Percentiles rank a stretch among this genome's conserved stretches.
Evolutionary conservation across 73 alveolate genomes (phyloP).

Genomic region (Paramecium sonneborni): DNA sequence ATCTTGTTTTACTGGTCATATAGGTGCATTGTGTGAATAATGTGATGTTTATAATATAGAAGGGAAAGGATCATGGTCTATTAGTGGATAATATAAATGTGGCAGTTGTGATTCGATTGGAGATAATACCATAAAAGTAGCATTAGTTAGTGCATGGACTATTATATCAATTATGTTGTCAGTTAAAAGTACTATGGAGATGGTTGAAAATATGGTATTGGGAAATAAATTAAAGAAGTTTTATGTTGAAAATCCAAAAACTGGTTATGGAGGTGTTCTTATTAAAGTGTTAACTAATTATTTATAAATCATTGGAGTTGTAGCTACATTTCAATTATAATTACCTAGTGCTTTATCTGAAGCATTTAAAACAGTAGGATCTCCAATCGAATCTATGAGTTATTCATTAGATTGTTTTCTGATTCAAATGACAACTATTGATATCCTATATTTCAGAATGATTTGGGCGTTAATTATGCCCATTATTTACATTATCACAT

Average conservation of each 20-base stretch:
- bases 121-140: background rate
- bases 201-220: background rate
- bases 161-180: background rate
- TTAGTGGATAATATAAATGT: background rate
- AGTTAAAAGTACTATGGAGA: background rate
- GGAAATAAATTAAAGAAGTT: background rate
- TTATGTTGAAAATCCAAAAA: background rate
- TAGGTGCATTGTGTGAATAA: conserved; percentile 41
- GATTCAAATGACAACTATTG: background rate
- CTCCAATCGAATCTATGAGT: conserved; percentile 31
- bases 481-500: background rate
- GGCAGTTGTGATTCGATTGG: background rate
- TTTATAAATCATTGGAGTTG: background rate
- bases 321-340: background rate
- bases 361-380: background rate
- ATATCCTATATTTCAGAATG: conserved; percentile 7
- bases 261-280: background rate
- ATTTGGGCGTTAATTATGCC: conserved; percentile 53
- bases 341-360: background rate
- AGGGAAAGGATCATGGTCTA: background rate
- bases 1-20: conserved; percentile 43
- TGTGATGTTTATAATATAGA: background rate
- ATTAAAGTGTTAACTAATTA: conserved; percentile 9
- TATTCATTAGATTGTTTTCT: conserved; percentile 20
- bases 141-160: background rate